These are phyloP conservation scores for Amylostereum areolatum DNA, from an alignment of 1,284 basidiomycete species.

Conservation along the genomic window DNA sequence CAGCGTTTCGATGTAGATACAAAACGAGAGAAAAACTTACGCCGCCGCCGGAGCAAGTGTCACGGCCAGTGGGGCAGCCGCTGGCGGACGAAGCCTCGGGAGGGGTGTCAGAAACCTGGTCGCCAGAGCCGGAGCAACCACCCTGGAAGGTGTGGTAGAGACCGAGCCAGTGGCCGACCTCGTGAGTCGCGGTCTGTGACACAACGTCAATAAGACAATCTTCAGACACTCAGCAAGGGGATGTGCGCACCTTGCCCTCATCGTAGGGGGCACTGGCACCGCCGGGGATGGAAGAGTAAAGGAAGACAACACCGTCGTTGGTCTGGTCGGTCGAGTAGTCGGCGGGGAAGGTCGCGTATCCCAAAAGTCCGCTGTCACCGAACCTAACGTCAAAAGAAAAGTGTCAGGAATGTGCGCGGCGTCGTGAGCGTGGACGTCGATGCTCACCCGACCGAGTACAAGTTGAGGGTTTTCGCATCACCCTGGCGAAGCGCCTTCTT, in stretches of 20 bases:
- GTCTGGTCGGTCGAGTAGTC: slow-evolving; percentile 29
- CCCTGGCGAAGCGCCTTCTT: slow-evolving; percentile 41
- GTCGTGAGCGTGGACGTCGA: too few species aligned
- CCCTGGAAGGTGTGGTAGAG: slow-evolving; percentile 58
- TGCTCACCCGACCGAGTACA: slow-evolving; percentile 42
- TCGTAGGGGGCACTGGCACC: slow-evolving; percentile 40
- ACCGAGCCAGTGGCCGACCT: slow-evolving; percentile 53
- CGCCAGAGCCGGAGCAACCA: slow-evolving; percentile 42
- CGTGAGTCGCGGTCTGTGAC: slow-evolving; percentile 44
- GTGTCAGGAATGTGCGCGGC: too few species aligned
- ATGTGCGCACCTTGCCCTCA: slow-evolving; percentile 27
- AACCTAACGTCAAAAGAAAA: background rate
- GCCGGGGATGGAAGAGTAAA: slow-evolving; percentile 45
- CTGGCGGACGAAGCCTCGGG: slow-evolving; percentile 35
- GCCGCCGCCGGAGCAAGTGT: slow-evolving; percentile 40
- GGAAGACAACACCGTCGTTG: slow-evolving; percentile 46
- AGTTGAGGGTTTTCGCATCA: slow-evolving; percentile 36
- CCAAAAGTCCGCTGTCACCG: slow-evolving; percentile 34
- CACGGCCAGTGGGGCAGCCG: slow-evolving; percentile 40
- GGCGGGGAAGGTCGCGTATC: slow-evolving; percentile 47
- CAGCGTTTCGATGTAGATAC: too few species aligned
- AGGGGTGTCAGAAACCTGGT: slow-evolving; percentile 46
- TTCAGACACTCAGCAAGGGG: background rate
- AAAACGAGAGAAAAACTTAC: slow-evolving; percentile 1
- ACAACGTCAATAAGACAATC: background rate